These are phyloP conservation scores for Boletus reticuloceps DNA, from an alignment of 768 basidiomycete species.

Conservation along the genomic window DNA sequence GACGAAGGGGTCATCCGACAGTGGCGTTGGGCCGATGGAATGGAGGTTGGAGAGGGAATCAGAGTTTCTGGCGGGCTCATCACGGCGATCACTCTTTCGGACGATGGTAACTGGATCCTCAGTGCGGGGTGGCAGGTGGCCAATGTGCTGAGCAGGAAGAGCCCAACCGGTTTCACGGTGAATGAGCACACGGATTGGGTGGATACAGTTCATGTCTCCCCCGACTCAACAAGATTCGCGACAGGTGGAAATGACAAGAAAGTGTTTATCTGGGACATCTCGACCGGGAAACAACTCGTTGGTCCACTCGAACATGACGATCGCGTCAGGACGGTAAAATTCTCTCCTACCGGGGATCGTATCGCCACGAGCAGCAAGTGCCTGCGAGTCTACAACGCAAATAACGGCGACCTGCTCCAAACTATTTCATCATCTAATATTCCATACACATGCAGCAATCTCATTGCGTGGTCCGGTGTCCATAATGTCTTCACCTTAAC, in stretches of 20 bases:
- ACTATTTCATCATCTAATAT: not conserved
- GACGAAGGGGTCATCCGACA: not conserved
- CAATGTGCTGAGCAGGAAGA: not conserved
- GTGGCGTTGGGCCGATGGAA: not conserved
- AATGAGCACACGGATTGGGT: not conserved
- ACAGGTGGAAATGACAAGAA: not conserved
- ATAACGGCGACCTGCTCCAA: not conserved
- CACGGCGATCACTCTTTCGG: not conserved
- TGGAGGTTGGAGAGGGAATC: not conserved
- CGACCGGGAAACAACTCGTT: slow-evolving; percentile 1
- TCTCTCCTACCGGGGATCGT: slow-evolving; percentile 5
- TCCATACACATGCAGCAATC: not conserved
- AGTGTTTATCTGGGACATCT: slow-evolving; percentile 2
- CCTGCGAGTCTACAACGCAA: not conserved
- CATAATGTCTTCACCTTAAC: not conserved
- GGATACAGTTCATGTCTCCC: not conserved
- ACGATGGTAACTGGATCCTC: not conserved
- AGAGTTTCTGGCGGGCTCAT: not conserved
- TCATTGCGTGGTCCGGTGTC: not conserved
- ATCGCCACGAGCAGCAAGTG: not conserved
- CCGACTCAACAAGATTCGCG: slow-evolving; percentile 1
- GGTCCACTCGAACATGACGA: slow-evolving; percentile 2
- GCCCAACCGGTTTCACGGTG: not conserved
- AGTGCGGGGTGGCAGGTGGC: not conserved
- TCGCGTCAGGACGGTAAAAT: not conserved